These are phyloP conservation scores for Malus fusca DNA, from an alignment of 306 rosid species.

Conservation along the genomic window DNA sequence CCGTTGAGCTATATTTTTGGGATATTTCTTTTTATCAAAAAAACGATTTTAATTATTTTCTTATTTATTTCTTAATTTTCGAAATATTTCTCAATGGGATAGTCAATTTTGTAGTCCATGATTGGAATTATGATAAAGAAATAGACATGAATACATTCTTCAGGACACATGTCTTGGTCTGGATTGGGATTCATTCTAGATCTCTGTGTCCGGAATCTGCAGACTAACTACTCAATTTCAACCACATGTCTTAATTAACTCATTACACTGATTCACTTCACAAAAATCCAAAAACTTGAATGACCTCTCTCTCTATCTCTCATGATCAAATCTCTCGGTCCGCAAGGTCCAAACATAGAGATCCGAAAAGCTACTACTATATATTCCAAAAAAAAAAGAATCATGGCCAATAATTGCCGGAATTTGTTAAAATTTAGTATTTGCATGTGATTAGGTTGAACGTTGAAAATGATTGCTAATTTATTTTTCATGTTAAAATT, in stretches of 20 bases:
- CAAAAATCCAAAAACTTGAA: too few relatives aligned
- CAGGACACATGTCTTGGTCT: background rate
- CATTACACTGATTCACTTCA: too few relatives aligned
- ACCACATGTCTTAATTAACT: too few relatives aligned
- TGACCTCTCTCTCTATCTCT: too few relatives aligned
- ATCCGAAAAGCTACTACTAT: too few relatives aligned
- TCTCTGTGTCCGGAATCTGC: too few relatives aligned
- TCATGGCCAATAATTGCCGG: background rate
- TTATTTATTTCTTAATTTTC: too few relatives aligned
- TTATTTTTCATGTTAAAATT: background rate
- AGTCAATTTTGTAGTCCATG: background rate
- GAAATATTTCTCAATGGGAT: background rate
- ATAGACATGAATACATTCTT: background rate
- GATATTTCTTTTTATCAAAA: background rate
- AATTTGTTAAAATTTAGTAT: background rate
- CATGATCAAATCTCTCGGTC: too few relatives aligned
- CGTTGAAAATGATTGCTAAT: background rate
- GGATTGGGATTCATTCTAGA: too few relatives aligned
- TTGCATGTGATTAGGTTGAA: background rate
- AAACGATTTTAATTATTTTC: too few relatives aligned
- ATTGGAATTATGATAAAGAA: background rate
- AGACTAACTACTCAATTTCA: too few relatives aligned
- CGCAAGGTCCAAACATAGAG: too few relatives aligned
- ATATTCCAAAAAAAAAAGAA: background rate
- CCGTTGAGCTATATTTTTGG: background rate